Evolutionary conservation across 768 basidiomycete genomes (phyloP).

Genomic region (Fomitopsis pulvina): DNA sequence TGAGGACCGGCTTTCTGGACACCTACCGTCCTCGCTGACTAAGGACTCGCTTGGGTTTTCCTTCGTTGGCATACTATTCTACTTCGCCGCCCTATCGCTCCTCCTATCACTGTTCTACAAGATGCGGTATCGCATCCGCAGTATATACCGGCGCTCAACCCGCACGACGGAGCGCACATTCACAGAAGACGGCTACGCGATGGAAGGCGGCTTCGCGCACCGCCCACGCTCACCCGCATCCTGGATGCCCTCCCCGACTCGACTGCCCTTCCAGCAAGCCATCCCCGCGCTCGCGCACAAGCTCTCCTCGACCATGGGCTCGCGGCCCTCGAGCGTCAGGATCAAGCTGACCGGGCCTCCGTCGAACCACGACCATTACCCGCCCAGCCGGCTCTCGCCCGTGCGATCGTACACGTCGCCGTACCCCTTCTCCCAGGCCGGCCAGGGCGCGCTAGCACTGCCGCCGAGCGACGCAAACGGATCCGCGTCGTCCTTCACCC

Average conservation of each 20-base stretch:
- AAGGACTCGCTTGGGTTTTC: slow-evolving; percentile 69
- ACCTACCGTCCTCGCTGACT: slow-evolving; percentile 56
- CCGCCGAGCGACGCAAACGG: slow-evolving; percentile 9
- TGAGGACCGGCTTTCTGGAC: slow-evolving; percentile 60
- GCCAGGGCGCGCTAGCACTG: slow-evolving; percentile 1
- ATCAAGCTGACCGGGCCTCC: background rate
- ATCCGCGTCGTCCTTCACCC: slow-evolving; percentile 13
- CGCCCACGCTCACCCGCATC: slow-evolving; percentile 19
- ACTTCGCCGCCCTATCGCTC: slow-evolving; percentile 31
- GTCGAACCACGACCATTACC: background rate
- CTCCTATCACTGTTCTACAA: slow-evolving; percentile 43
- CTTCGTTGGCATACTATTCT: slow-evolving; percentile 55
- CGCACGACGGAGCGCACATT: slow-evolving; percentile 22
- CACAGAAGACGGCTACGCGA: slow-evolving; percentile 19
- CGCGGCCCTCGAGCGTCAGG: slow-evolving; percentile 1
- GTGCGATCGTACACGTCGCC: slow-evolving; percentile 13
- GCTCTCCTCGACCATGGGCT: slow-evolving; percentile 10
- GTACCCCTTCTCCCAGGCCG: background rate
- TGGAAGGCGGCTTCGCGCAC: slow-evolving; percentile 26
- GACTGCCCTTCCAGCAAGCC: slow-evolving; percentile 30
- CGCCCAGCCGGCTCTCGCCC: slow-evolving; percentile 20
- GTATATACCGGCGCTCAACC: slow-evolving; percentile 32
- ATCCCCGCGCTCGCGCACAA: slow-evolving; percentile 14
- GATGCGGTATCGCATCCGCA: slow-evolving; percentile 49
- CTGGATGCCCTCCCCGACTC: slow-evolving; percentile 43